These are phyloP conservation scores for Lanzia echinophila DNA, from an alignment of 2,329 filamentous ascomycete species.

Conservation along the genomic window DNA sequence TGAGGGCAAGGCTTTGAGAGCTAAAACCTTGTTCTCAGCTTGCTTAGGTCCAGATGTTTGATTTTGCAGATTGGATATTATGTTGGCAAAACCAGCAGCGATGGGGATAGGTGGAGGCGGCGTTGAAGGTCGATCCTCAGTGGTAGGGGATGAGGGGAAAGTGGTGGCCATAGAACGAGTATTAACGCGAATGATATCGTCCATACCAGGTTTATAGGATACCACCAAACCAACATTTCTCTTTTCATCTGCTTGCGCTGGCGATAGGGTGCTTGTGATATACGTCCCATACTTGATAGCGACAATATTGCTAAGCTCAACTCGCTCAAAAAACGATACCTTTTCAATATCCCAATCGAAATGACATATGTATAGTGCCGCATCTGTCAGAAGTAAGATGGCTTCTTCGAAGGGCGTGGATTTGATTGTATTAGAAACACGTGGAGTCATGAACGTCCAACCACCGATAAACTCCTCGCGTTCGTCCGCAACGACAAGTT, in stretches of 20 bases:
- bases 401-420: conserved; percentile 78
- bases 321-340: conserved; percentile 82
- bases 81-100: conserved; percentile 6
- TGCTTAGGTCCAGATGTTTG: conserved; percentile 6
- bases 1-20: conserved; percentile 50
- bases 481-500: conserved; percentile 78
- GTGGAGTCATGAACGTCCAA: conserved; percentile 81
- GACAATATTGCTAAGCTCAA: conserved; percentile 67
- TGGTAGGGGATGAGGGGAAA: conserved; percentile 24
- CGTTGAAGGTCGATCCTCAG: conserved; percentile 15
- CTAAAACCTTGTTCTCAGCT: conserved; percentile 35
- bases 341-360: conserved; percentile 97
- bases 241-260: conserved; percentile 66
- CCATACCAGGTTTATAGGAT: conserved; percentile 64
- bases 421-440: conserved; percentile 59
- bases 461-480: conserved; percentile 79
- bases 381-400: conserved; percentile 78
- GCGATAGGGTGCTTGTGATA: conserved; percentile 79
- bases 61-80: conserved; percentile 3
- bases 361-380: conserved; percentile 78
- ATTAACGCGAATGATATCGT: conserved; percentile 72
- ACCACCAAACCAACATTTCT: conserved; percentile 82
- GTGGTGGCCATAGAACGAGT: conserved; percentile 68
- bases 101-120: conserved; percentile 15
- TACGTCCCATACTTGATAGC: conserved; percentile 77